These are phyloP conservation scores for Globisporangium takayamanum DNA, from an alignment of 352 stramenopile species.

Conservation along the genomic window DNA sequence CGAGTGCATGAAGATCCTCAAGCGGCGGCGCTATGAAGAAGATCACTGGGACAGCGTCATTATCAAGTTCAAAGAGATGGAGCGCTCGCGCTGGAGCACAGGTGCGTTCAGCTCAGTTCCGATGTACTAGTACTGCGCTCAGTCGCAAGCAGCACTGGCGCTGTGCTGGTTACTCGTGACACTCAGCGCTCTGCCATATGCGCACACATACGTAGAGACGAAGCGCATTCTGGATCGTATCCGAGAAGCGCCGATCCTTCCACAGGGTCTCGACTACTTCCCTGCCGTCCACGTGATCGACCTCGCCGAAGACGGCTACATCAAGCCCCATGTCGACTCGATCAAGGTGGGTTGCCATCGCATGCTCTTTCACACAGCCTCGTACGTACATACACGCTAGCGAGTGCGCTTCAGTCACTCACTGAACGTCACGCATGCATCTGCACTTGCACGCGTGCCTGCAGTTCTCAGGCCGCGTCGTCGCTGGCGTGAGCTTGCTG, in stretches of 20 bases:
- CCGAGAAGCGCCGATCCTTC: slow-evolving; percentile 49
- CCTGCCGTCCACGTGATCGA: slow-evolving; percentile 81
- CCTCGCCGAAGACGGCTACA: slow-evolving; percentile 74
- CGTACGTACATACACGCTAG: no score
- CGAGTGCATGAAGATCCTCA: slow-evolving; percentile 59
- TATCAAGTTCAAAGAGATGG: slow-evolving; percentile 88
- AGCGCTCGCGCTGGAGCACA: slow-evolving; percentile 69
- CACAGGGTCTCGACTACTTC: slow-evolving; percentile 59
- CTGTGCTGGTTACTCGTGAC: not conserved
- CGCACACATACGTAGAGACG: slow-evolving; percentile 30
- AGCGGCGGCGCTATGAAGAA: slow-evolving; percentile 67
- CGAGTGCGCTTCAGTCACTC: no score
- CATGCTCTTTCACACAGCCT: not conserved
- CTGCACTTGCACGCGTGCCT: not conserved
- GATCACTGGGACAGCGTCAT: slow-evolving; percentile 85
- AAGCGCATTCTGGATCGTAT: slow-evolving; percentile 57
- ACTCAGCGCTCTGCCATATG: not conserved
- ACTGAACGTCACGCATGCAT: not conserved
- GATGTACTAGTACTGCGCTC: not conserved
- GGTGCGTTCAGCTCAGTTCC: slow-evolving; percentile 7
- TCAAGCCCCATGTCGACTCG: slow-evolving; percentile 80
- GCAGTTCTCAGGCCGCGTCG: slow-evolving; percentile 72
- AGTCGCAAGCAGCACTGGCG: not conserved
- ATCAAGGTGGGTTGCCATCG: slow-evolving; percentile 45
- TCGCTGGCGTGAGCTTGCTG: slow-evolving; percentile 69